Base-by-base conservation (phyloP, 2,329 filamentous ascomycete genomes). In the Stachybotrys elegans region DNA sequence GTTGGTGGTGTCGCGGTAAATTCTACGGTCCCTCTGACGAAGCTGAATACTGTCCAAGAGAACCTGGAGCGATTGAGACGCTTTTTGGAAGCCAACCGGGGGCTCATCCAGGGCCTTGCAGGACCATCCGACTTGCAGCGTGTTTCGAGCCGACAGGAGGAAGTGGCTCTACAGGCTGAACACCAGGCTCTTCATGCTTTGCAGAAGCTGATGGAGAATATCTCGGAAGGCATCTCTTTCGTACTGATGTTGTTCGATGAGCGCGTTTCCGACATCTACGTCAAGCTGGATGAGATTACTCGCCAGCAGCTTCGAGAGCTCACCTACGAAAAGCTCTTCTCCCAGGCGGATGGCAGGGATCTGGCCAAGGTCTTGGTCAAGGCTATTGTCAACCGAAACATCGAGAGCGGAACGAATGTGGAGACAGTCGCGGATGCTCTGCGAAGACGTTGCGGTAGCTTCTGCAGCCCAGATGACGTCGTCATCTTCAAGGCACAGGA, bases 401-500 rank as follows among this genome's bases (percentile, higher is more conserved):
- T 98, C 55, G 87, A 92, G 46, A 95, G 89, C 57, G 93, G 94
- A 9, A 92, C 91, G 5, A 98, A 97, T 51, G 92, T 98, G 17
- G 94, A 98, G 67, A 96, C 91, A 0, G 90, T 98, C 20, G 92
- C 93, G 0, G 93, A 98, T 65, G 89, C 91, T n/a, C 71, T 98
- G 40, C 81, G 93, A 38, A 79, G 93, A 55, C 81, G 91, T 55
- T 98, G 93, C 55, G 94, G 93, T 49, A 96, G 87, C 66, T 98
- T 98, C 76, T 98, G 93, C 65, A 96, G 91, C 57, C 84, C 92
- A 1, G 92, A 98, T 51, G 93, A 98, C 68, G 93, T 97, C 2
- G 83, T 97, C 51, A 92, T 96, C 54, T 98, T 98, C 81, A 97
- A 95, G 67, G 93, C 93, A 0, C 92, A 97, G 61, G 93, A 98